Evolutionary conservation across 2,329 filamentous ascomycete species (phyloP).

Genomic region (Endoconidiophora laricicola): DNA sequence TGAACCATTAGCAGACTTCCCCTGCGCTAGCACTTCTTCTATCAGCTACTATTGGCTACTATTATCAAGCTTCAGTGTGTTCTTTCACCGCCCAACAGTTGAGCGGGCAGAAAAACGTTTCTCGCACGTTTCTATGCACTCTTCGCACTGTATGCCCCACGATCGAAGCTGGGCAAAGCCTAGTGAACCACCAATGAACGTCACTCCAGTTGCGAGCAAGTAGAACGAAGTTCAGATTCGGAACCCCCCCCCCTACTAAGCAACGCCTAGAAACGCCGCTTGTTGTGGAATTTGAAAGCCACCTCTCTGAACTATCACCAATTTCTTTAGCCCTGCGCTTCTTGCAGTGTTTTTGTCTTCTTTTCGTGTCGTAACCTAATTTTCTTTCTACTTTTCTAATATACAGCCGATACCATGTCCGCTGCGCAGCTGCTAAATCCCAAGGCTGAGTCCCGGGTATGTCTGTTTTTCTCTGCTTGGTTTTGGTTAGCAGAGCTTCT

Average conservation of each 20-base stretch:
- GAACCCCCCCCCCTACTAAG: not conserved
- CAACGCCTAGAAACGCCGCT: not conserved
- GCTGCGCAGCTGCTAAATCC: conserved; percentile 96
- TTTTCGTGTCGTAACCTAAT: not conserved
- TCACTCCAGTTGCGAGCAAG: not conserved
- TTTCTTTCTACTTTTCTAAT: conserved; percentile 27
- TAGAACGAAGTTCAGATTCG: not conserved
- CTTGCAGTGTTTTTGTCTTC: conserved; percentile 1
- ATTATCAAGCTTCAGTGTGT: not conserved
- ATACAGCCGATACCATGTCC: conserved; percentile 46
- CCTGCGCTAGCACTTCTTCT: not conserved
- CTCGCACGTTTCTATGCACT: not conserved
- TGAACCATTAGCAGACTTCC: not conserved
- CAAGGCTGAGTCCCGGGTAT: conserved; percentile 91
- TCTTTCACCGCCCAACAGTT: conserved; percentile 4
- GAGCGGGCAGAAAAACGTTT: conserved; percentile 2
- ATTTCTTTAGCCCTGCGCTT: conserved; percentile 7
- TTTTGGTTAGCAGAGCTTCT: not conserved
- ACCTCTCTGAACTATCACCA: conserved; percentile 8
- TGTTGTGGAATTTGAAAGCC: conserved; percentile 2
- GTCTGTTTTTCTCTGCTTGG: conserved; percentile 22
- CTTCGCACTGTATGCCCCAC: conserved; percentile 7
- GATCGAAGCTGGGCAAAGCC: not conserved
- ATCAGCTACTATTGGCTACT: conserved; percentile 1
- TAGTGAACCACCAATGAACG: not conserved